phyloP scores from a whole-genome alignment of 805 yeast species.

The Myxozyma neotropica region DNA sequence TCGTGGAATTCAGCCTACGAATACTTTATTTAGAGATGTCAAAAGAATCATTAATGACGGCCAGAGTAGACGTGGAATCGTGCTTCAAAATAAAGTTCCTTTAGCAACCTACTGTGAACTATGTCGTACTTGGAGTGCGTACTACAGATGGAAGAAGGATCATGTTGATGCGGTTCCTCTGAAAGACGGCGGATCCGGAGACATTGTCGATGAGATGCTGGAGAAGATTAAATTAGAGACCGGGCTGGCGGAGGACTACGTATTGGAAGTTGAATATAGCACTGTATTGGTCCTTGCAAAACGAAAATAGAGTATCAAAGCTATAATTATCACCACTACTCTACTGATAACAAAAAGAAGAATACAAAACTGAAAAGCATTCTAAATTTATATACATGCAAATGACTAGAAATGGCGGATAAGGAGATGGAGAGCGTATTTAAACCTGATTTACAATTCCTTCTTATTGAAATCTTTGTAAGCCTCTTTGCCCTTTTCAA shows the following conservation, averaged over 20 bases:
- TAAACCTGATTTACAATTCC: constrained; percentile 9
- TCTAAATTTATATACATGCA: background rate
- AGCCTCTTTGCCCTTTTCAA: constrained; percentile 44
- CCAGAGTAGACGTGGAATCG: background rate
- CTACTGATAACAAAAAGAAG: too few species aligned
- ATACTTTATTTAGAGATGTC: background rate
- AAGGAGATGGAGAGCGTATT: background rate
- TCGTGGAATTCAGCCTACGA: constrained; percentile 50
- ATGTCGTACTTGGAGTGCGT: background rate
- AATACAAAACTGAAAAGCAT: background rate
- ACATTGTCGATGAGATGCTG: background rate
- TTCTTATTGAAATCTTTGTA: constrained; percentile 25
- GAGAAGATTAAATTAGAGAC: background rate
- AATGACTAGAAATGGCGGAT: background rate
- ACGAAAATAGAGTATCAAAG: background rate
- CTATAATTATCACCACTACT: background rate
- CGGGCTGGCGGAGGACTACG: background rate
- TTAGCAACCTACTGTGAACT: background rate
- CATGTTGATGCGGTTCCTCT: background rate
- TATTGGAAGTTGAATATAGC: background rate
- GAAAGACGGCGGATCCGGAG: background rate
- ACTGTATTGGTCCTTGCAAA: background rate
- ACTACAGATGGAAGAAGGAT: background rate
- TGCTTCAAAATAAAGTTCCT: background rate
- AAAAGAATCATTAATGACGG: background rate